These are phyloP conservation scores for Cystofilobasidium bisporidii DNA, from an alignment of 768 basidiomycete species.

Conservation along the genomic window DNA sequence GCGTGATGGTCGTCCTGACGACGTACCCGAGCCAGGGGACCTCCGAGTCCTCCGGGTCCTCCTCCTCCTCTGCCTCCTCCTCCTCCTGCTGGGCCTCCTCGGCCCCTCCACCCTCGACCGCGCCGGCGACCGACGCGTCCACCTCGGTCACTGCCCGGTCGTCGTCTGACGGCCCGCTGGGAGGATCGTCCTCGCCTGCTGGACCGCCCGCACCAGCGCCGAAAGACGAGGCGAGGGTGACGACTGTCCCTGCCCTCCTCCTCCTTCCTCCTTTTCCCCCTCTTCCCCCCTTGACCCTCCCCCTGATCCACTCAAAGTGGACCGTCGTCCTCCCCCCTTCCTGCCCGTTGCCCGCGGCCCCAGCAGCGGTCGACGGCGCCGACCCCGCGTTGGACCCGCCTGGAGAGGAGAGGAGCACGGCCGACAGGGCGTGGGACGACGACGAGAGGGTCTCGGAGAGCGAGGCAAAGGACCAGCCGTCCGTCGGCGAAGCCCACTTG, in stretches of 20 bases:
- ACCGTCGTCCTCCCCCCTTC: background rate
- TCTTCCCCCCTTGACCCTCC: background rate
- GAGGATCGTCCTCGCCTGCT: no score
- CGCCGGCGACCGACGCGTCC: background rate
- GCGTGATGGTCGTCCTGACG: background rate
- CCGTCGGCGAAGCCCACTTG: conserved; percentile 18
- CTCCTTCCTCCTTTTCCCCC: background rate
- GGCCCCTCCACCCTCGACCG: background rate
- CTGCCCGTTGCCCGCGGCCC: background rate
- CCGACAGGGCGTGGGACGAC: conserved; percentile 13
- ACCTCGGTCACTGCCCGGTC: background rate
- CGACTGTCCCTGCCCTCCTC: background rate
- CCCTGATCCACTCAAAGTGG: conserved; percentile 25
- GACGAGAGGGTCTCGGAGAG: background rate
- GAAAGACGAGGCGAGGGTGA: background rate
- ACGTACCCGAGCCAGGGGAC: conserved; percentile 18
- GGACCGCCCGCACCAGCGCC: background rate
- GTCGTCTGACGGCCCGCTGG: no score
- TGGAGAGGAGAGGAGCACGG: background rate
- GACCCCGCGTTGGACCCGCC: no score
- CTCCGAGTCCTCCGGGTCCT: conserved; percentile 24
- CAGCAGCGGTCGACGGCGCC: no score
- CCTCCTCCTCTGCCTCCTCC: conserved; percentile 2
- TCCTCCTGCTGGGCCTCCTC: background rate
- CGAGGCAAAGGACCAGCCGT: conserved; percentile 25